These are phyloP conservation scores for Pestalotiopsis sp. DNA, from an alignment of 2,329 filamentous ascomycete species.

Conservation along the genomic window DNA sequence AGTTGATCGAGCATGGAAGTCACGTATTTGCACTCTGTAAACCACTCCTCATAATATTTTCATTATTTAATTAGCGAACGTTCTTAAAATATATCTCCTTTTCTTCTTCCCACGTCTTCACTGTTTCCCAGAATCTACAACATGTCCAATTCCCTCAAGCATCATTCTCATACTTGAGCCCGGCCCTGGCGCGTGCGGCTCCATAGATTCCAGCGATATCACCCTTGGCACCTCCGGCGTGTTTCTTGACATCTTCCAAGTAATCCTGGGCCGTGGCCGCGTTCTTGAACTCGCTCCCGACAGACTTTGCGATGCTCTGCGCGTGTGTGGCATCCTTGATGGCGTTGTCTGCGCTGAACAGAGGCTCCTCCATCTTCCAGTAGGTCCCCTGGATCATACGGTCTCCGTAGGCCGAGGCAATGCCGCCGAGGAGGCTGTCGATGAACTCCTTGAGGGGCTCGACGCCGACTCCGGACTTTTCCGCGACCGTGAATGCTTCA, in stretches of 20 bases:
- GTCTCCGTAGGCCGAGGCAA: constrained; percentile 73
- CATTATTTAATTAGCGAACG: neutral
- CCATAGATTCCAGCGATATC: constrained; percentile 87
- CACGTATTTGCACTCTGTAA: too few species aligned
- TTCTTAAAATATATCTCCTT: too few species aligned
- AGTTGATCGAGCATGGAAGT: too few species aligned
- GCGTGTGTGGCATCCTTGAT: constrained; percentile 83
- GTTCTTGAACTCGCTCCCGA: constrained; percentile 65
- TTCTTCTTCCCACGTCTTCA: neutral
- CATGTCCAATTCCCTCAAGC: constrained; percentile 20
- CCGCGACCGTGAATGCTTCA: constrained; percentile 77
- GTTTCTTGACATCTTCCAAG: constrained; percentile 68
- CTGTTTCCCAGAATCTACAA: too few species aligned
- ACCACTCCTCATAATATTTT: neutral
- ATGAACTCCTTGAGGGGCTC: constrained; percentile 73
- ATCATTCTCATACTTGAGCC: constrained; percentile 73
- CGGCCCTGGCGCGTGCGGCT: constrained; percentile 72
- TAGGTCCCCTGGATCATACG: constrained; percentile 80
- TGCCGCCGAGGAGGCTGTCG: constrained; percentile 73
- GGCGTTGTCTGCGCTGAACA: constrained; percentile 82
- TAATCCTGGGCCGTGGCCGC: constrained; percentile 71
- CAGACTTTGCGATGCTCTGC: constrained; percentile 62
- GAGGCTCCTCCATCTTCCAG: constrained; percentile 73
- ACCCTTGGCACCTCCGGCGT: constrained; percentile 66
- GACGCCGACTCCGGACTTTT: constrained; percentile 76